Evolutionary conservation across 306 rosid species (phyloP).

Genomic region (Gastrolobium bilobum): DNA sequence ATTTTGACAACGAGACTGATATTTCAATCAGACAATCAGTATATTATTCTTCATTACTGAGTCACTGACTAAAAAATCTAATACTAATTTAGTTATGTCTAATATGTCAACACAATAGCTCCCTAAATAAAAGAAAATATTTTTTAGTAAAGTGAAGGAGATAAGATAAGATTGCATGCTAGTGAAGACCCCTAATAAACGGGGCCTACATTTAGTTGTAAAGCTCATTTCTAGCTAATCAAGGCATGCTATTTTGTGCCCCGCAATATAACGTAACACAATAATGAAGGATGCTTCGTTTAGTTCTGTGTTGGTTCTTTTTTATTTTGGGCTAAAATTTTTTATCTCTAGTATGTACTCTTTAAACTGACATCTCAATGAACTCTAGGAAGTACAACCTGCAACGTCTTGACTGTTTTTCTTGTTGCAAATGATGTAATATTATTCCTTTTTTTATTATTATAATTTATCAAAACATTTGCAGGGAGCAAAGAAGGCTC

Average conservation of each 20-base stretch:
- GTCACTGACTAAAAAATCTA: background rate
- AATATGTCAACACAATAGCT: background rate
- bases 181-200: background rate
- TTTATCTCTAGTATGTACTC: background rate
- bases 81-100: background rate
- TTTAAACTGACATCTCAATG: background rate
- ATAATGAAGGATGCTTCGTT: background rate
- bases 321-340: background rate
- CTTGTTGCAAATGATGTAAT: slow-evolving; percentile 6
- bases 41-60: background rate
- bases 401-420: background rate
- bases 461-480: slow-evolving; percentile 23
- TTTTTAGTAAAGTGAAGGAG: background rate
- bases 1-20: background rate
- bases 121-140: background rate
- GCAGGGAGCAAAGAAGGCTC: slow-evolving; percentile 88
- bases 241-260: background rate
- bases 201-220: background rate
- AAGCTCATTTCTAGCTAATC: slow-evolving; percentile 15
- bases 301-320: background rate
- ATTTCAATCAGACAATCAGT: slow-evolving; percentile 2
- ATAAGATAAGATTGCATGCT: background rate
- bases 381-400: background rate
- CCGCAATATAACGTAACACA: background rate
- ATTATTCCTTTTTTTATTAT: background rate